A percentile compares a stretch with the other conserved stretches of the same genome.
These are phyloP conservation scores for Haplosporangium gracile DNA, from an alignment of 192 early-diverging fungal species.

Conservation along the genomic window DNA sequence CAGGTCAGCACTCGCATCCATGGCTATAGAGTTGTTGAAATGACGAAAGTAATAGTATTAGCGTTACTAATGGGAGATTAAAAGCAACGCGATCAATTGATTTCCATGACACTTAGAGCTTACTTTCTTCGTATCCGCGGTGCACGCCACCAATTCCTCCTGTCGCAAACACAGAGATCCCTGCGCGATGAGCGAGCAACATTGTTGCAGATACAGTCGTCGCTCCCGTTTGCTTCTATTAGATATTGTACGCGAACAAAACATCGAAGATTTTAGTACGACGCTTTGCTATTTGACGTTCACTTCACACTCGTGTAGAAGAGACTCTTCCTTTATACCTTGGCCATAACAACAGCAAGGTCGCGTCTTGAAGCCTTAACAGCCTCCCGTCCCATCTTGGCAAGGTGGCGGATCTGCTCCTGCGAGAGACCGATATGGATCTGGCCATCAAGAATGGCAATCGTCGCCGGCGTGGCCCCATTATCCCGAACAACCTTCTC, in stretches of 20 bases:
- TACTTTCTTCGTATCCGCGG: constrained; percentile 79
- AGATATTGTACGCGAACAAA: background rate
- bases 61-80: background rate
- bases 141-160: constrained; percentile 98
- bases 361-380: constrained; percentile 90
- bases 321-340: constrained; percentile 46
- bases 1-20: constrained; percentile 95
- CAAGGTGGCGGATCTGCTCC: constrained; percentile 73
- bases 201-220: constrained; percentile 96
- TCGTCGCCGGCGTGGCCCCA: constrained; percentile 88
- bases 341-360: constrained; percentile 80
- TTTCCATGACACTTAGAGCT: constrained; percentile 6
- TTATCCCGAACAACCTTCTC: constrained; percentile 80
- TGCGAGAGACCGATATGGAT: constrained; percentile 83
- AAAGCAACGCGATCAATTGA: background rate
- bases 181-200: constrained; percentile 86
- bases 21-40: constrained; percentile 55
- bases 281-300: background rate
- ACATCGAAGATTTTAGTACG: background rate
- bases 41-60: background rate
- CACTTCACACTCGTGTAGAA: background rate
- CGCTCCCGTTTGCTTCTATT: constrained; percentile 75
- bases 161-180: constrained; percentile 94
- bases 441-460: constrained; percentile 89
- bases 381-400: constrained; percentile 68